Evolutionary conservation across 345 rosid species (phyloP), one percentile per base, ranked within the genome.

Genomic region (Eucalyptus paniculata): DNA sequence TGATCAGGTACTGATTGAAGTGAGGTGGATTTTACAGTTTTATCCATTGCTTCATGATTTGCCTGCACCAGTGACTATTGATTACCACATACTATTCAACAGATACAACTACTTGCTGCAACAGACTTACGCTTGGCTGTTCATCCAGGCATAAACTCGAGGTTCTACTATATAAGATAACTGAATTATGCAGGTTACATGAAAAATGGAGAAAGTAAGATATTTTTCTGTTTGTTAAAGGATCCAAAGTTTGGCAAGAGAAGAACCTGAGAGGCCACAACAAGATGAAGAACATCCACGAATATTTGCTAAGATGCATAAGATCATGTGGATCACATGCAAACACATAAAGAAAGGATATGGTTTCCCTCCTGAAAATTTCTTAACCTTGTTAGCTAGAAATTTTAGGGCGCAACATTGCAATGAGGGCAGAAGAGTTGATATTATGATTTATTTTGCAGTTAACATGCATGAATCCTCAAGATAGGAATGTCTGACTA

Each of bases 51-150:
- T 62, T 49, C 93, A 45, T 88, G 51, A 86, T 87, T 86, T 17
- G 65, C 92, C 95, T 93, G 93, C 88, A 80, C 60, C 83, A 77
- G 83, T 19, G 83, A 77, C 83, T 21, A 77, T 21, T 23, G 47
- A 72, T 87, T 53, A 53, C 72, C 16, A 77, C 45, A 77, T 37
- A 37, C 28, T 37, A 37, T 77, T 77, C 47, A 1, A 77, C 83
- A 77, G 47, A 77, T 37, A 77, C 28, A 77, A 77, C 45, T 37
- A 44, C 45, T 19, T 77, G 83, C 83, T 37, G 45, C 83, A 37
- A 77, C 28, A 77, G 83, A 77, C 24, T 37, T 37, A 37, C 83
- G 3, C 28, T 37, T 77, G 12, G 45, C 5, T 77, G 14, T 77
- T 77, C 83, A 37, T 77, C 45, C 47, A 77, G 83, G 83, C 83